Conservation (phyloP, 805 yeast species). For the Kazachstania bromeliacearum region DNA sequence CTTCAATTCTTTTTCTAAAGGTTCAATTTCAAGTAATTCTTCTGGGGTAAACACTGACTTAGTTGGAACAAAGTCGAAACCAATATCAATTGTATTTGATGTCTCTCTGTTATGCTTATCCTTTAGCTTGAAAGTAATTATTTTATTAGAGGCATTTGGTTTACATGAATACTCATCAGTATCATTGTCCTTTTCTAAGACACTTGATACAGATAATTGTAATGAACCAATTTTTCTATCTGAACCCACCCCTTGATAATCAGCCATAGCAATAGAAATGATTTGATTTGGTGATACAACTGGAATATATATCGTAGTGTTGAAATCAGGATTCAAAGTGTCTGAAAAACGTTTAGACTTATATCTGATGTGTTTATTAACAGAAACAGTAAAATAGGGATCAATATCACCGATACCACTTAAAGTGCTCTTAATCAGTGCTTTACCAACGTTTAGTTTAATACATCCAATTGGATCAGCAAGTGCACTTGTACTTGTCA, state of each 20-base stretch:
- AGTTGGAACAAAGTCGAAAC: conserved; percentile 57
- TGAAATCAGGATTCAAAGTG: conserved; percentile 48
- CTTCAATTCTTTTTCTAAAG: conserved; percentile 33
- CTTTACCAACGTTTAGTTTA: conserved; percentile 48
- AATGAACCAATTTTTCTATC: conserved; percentile 59
- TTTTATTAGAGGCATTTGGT: conserved; percentile 41
- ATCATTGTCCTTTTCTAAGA: conserved; percentile 32
- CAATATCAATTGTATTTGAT: conserved; percentile 43
- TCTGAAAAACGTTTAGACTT: conserved; percentile 47
- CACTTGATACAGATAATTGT: conserved; percentile 40
- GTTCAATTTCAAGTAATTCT: conserved; percentile 42
- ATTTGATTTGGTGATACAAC: conserved; percentile 51
- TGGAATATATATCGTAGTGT: conserved; percentile 52
- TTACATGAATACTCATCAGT: conserved; percentile 40
- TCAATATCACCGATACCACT: conserved; percentile 67
- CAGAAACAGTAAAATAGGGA: conserved; percentile 55
- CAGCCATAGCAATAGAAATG: conserved; percentile 50
- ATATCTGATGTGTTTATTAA: conserved; percentile 49
- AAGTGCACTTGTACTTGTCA: conserved; percentile 33
- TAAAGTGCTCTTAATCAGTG: conserved; percentile 40
- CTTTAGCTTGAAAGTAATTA: conserved; percentile 26
- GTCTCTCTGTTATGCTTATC: conserved; percentile 34
- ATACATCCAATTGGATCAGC: conserved; percentile 54
- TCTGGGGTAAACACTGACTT: conserved; percentile 51
- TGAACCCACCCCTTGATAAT: conserved; percentile 52